A percentile compares a stretch with the other conserved stretches of the same genome.
These are phyloP conservation scores for Amphicarpaea edgeworthii DNA, from an alignment of 306 rosid species.

Conservation along the genomic window DNA sequence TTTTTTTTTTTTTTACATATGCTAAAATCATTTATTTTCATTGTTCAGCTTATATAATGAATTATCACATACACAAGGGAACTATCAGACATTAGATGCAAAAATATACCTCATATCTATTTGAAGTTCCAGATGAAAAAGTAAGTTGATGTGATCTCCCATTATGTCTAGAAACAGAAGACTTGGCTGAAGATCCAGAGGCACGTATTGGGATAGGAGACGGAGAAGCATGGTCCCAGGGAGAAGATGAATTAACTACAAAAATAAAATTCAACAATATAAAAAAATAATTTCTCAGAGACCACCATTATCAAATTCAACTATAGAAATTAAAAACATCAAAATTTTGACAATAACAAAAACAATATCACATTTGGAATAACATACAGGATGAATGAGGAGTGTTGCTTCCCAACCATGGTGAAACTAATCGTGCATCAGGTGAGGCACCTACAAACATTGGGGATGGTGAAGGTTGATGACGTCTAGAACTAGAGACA, in stretches of 20 bases:
- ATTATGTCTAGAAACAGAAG: constrained; percentile 66
- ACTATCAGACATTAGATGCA: constrained; percentile 18
- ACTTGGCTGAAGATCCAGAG: constrained; percentile 76
- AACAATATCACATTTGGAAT: constrained; percentile 31
- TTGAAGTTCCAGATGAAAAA: constrained; percentile 63
- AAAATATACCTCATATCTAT: constrained; percentile 60
- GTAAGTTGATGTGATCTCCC: constrained; percentile 71
- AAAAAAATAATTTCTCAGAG: constrained; percentile 40
- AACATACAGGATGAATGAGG: constrained; percentile 73
- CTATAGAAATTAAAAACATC: constrained; percentile 22
- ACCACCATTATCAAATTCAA: constrained; percentile 14
- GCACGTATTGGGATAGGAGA: constrained; percentile 96
- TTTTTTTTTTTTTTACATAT: not conserved
- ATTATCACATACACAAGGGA: constrained; percentile 1
- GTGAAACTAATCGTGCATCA: constrained; percentile 94
- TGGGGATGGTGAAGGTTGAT: constrained; percentile 95
- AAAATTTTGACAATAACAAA: constrained; percentile 2
- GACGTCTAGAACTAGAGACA: constrained; percentile 64
- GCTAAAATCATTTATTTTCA: constrained; percentile 12
- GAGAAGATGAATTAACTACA: constrained; percentile 75
- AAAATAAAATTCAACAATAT: constrained; percentile 42
- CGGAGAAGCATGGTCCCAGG: constrained; percentile 95
- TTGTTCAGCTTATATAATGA: constrained; percentile 17
- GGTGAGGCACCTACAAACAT: constrained; percentile 96
- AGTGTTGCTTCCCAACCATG: constrained; percentile 90